Conservation (phyloP, 257 asterid genomes). For the Ilex aquifolium region DNA sequence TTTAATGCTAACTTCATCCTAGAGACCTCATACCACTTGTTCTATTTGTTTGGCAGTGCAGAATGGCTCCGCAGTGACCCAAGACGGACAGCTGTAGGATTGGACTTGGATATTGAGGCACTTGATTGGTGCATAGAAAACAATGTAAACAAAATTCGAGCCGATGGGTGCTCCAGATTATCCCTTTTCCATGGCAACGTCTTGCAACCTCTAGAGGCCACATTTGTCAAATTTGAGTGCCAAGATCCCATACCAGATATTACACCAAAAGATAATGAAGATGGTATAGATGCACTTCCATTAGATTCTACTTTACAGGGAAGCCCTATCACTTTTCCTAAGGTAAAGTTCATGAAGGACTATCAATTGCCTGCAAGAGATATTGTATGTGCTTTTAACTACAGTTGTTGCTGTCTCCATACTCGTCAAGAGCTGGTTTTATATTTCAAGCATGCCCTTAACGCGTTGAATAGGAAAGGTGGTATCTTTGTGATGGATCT, state of each 20-base stretch:
- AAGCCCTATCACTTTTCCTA: conserved; percentile 11
- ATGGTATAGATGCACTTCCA: conserved; percentile 13
- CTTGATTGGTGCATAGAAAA: conserved; percentile 81
- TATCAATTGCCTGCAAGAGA: conserved; percentile 63
- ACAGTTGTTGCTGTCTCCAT: conserved; percentile 97
- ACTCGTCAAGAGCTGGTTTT: conserved; percentile 66
- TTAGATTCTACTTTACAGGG: conserved; percentile 16
- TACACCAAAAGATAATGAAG: conserved; percentile 33
- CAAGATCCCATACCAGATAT: conserved; percentile 27
- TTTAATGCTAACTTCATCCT: not conserved
- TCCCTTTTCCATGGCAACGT: conserved; percentile 87
- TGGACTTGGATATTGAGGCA: conserved; percentile 88
- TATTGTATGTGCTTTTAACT: conserved; percentile 94
- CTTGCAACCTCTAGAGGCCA: conserved; percentile 69
- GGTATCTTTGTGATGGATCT: conserved; percentile 93
- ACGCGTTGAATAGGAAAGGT: conserved; percentile 56
- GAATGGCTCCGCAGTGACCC: conserved; percentile 90
- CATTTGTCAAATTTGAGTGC: conserved; percentile 42
- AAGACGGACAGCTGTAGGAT: conserved; percentile 87
- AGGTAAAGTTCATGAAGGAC: conserved; percentile 42
- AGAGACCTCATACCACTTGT: conserved; percentile 7
- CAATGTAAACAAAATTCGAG: conserved; percentile 71
- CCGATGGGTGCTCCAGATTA: conserved; percentile 58
- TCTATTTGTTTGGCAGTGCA: conserved; percentile 44
- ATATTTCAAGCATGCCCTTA: conserved; percentile 70